phyloP scores from a whole-genome alignment of 2,329 filamentous ascomycete species.

The Elsinoe batatas region DNA sequence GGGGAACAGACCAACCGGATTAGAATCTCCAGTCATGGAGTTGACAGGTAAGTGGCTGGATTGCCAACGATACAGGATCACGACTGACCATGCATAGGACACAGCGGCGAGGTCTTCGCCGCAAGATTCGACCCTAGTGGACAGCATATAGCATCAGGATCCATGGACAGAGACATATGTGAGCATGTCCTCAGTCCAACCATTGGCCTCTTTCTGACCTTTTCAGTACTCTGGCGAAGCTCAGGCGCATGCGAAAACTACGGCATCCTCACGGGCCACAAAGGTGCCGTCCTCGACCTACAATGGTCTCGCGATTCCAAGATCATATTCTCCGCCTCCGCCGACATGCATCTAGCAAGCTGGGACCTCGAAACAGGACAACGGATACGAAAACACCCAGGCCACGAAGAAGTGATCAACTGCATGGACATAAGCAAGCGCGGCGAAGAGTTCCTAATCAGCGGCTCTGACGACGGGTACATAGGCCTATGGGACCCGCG shows the following conservation, averaged over 20 bases:
- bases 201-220: constrained; percentile 14
- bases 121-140: constrained; percentile 84
- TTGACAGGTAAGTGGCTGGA: constrained; percentile 53
- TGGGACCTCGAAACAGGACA: constrained; percentile 93
- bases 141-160: constrained; percentile 82
- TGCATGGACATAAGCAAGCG: constrained; percentile 77
- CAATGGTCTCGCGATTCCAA: constrained; percentile 95
- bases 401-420: constrained; percentile 95
- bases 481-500: constrained; percentile 88
- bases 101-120: constrained; percentile 76
- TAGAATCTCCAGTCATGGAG: constrained; percentile 91
- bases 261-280: constrained; percentile 77
- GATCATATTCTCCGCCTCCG: constrained; percentile 82
- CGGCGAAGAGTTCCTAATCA: constrained; percentile 82
- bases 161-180: constrained; percentile 90
- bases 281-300: constrained; percentile 79
- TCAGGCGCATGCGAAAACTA: constrained; percentile 94
- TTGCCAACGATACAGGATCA: background rate
- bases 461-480: constrained; percentile 84
- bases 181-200: constrained; percentile 27
- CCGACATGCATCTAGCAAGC: constrained; percentile 84
- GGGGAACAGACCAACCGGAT: constrained; percentile 67
- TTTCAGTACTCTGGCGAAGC: constrained; percentile 79
- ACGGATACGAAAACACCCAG: constrained; percentile 81
- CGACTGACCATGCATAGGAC: constrained; percentile 35